A percentile compares a stretch with the other conserved stretches of the same genome.
Evolutionary conservation across 768 basidiomycete genomes (phyloP).

Genomic region (Solioccasus polychromus): DNA sequence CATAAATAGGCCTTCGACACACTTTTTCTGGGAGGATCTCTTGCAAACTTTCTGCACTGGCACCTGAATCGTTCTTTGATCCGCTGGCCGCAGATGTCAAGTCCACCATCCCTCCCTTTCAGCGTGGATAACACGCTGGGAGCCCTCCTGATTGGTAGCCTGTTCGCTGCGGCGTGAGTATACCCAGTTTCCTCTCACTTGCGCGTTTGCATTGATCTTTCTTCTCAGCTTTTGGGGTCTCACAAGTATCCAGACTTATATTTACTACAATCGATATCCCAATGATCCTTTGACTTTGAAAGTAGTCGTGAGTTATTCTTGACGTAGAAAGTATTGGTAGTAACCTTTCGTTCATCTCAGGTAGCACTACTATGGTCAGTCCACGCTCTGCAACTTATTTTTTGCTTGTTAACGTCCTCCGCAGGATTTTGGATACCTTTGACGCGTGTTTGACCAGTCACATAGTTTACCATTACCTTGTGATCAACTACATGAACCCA

Average conservation of each 20-base stretch:
- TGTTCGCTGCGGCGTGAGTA: constrained; percentile 51
- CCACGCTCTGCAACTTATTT: not conserved
- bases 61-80: not conserved
- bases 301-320: constrained; percentile 33
- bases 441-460: constrained; percentile 52
- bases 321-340: constrained; percentile 11
- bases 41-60: not conserved
- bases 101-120: constrained; percentile 22
- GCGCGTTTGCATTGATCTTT: not conserved
- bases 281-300: constrained; percentile 36
- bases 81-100: constrained; percentile 7
- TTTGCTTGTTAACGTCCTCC: not conserved
- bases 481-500: constrained; percentile 51
- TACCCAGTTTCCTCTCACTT: not conserved
- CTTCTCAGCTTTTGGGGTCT: constrained; percentile 53
- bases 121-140: constrained; percentile 48
- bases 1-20: not conserved
- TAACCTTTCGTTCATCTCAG: constrained; percentile 37
- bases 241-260: constrained; percentile 52
- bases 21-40: not conserved
- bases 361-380: constrained; percentile 17
- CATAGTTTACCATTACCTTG: constrained; percentile 57
- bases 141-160: constrained; percentile 51
- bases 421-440: constrained; percentile 50
- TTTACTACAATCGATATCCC: constrained; percentile 42